Conservation (phyloP, 2,329 filamentous ascomycete species). For the Pseudogymnoascus sp. region DNA sequence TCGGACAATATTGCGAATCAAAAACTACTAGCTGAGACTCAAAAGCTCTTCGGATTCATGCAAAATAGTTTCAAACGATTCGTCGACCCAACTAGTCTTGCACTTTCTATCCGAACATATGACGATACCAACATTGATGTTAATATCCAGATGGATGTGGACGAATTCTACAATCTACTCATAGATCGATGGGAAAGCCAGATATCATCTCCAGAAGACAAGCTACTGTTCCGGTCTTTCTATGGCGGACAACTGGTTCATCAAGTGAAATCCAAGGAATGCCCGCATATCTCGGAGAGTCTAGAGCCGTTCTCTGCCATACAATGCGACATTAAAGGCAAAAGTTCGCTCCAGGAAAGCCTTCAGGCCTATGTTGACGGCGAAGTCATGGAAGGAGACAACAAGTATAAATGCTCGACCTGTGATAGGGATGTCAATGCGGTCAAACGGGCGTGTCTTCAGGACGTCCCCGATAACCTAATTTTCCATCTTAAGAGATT, state of each 20-base stretch:
- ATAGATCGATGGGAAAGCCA: conserved; percentile 88
- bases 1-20: conserved; percentile 50
- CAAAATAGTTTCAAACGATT: conserved; percentile 71
- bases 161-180: conserved; percentile 92
- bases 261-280: conserved; percentile 92
- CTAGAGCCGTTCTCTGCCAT: conserved; percentile 90
- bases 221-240: conserved; percentile 68
- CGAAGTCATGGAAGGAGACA: conserved; percentile 94
- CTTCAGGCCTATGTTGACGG: conserved; percentile 92
- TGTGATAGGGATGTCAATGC: conserved; percentile 88
- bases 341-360: conserved; percentile 74
- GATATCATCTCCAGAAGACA: conserved; percentile 59
- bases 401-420: conserved; percentile 94
- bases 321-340: conserved; percentile 93
- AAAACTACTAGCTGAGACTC: conserved; percentile 65
- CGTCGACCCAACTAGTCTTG: conserved; percentile 65
- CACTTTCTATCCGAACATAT: conserved; percentile 71
- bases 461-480: conserved; percentile 85
- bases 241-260: conserved; percentile 89
- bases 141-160: conserved; percentile 91
- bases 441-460: conserved; percentile 84
- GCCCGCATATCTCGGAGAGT: conserved; percentile 83
- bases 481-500: conserved; percentile 93
- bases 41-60: conserved; percentile 75
- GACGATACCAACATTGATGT: conserved; percentile 80